These are phyloP conservation scores for Phytopythium montanum DNA, from an alignment of 352 stramenopile species.

Conservation along the genomic window DNA sequence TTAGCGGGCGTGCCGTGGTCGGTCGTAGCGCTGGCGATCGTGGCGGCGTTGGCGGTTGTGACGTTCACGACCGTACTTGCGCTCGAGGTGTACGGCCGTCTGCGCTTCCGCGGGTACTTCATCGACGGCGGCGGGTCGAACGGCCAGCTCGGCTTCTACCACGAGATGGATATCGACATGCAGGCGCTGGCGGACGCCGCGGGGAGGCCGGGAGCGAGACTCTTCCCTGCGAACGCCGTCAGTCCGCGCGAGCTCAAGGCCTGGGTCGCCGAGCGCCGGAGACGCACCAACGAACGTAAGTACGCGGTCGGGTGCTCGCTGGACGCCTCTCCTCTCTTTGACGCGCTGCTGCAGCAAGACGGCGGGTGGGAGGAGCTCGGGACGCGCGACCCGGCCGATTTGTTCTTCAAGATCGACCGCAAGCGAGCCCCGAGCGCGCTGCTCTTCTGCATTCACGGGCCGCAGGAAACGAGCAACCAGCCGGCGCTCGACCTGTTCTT, in stretches of 20 bases:
- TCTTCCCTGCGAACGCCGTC: conserved; percentile 37
- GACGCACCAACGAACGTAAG: conserved; percentile 69
- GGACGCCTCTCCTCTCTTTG: conserved; percentile 61
- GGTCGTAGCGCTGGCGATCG: conserved; percentile 10
- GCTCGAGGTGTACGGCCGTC: conserved; percentile 41
- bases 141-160: conserved; percentile 65
- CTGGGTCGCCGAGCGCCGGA: conserved; percentile 57
- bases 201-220: conserved; percentile 25
- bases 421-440: conserved; percentile 62
- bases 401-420: conserved; percentile 60
- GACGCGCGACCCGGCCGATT: conserved; percentile 47
- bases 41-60: conserved; percentile 25
- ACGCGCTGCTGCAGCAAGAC: conserved; percentile 55
- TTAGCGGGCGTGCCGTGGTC: conserved; percentile 10
- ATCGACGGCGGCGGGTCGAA: conserved; percentile 26
- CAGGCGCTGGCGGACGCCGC: conserved; percentile 33
- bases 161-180: conserved; percentile 81
- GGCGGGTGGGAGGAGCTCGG: conserved; percentile 64
- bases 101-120: conserved; percentile 60
- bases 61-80: conserved; percentile 18
- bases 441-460: conserved; percentile 70
- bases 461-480: neutral
- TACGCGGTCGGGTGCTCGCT: conserved; percentile 62
- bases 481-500: conserved; percentile 51
- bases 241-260: conserved; percentile 49